Evolutionary conservation across 2,329 filamentous ascomycete species (phyloP), one percentile per base, ranked within the genome.

Genomic region (Claviceps fusiformis): DNA sequence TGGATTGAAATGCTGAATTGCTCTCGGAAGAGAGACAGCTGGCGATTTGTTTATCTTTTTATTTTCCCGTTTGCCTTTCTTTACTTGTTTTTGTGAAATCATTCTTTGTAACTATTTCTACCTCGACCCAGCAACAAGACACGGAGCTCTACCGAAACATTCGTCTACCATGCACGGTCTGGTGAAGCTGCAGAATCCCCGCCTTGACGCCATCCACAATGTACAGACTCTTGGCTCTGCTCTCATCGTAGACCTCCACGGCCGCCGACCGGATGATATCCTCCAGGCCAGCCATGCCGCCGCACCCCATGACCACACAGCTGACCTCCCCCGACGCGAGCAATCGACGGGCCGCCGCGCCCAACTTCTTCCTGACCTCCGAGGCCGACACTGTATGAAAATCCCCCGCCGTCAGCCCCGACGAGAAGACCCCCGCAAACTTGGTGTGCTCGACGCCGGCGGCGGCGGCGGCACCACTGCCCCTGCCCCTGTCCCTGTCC

Each of bases 251-350:
- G 52, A 80, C 75, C 56, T 86, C 81, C 0, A 79, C 63, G 41
- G 87, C 86, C 0, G 85, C 85, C 47, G 79, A 76, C 39, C 85
- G 78, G 44, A 96, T 89, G 56, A 85, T 85, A 45, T 81, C 75
- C 62, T 93, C 86, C 70, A 96, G 77, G 0, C 90, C 91, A 1
- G 85, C 84, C 91, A 96, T 95, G 0, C 90, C 91, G 3, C 88
- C 91, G 67, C 91, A 96, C 0, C 91, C 91, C 73, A 96, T 78
- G 63, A 89, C 86, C 8, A 96, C 80, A 29, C 83, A 86, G 5
- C 75, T 73, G 0, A 91, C 79, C 3, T 75, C 72, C 0, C 76
- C 73, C 13, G 73, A 74, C 8, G 65, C 67, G 33, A 95, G 69
- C 31, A 95, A 71, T 52, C 77, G 73, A 66, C 77, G 80, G 0